These are phyloP conservation scores for Leccinum fibrillosum DNA, from an alignment of 768 basidiomycete genomes.

Conservation along the genomic window DNA sequence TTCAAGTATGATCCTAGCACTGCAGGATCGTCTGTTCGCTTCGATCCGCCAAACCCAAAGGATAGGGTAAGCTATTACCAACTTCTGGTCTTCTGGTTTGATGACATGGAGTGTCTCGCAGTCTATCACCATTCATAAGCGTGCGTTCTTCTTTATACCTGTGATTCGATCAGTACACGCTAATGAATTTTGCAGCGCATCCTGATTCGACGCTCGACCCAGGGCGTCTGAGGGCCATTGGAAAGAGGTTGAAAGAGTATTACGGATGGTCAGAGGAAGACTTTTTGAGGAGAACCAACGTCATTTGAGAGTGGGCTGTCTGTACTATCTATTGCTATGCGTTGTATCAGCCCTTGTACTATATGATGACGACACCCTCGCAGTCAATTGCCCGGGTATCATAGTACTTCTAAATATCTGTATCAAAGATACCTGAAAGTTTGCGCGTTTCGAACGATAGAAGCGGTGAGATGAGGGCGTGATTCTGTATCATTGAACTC, in stretches of 20 bases:
- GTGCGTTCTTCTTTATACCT: conserved; percentile 33
- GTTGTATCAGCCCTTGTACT: neutral
- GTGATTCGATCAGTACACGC: neutral
- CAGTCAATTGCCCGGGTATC: too few species aligned
- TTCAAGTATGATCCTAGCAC: conserved; percentile 71
- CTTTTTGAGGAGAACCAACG: conserved; percentile 27
- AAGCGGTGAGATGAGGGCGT: too few species aligned
- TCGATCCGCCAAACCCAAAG: conserved; percentile 62
- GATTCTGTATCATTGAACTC: too few species aligned
- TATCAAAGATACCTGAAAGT: too few species aligned
- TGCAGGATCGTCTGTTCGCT: conserved; percentile 80
- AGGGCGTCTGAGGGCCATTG: conserved; percentile 47
- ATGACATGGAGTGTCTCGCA: conserved; percentile 21
- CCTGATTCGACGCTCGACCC: conserved; percentile 65
- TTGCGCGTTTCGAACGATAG: too few species aligned
- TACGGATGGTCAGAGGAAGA: conserved; percentile 66
- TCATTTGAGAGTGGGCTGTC: conserved; percentile 1
- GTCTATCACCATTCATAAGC: conserved; percentile 78
- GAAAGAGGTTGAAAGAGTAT: conserved; percentile 53
- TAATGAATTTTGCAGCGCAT: conserved; percentile 49
- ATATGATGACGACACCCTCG: neutral
- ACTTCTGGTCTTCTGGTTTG: conserved; percentile 1
- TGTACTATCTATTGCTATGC: neutral
- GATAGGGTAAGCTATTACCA: conserved; percentile 38
- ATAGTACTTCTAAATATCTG: too few species aligned